Evolutionary conservation across 345 rosid species (phyloP).

Genomic region (Laguncularia racemosa): DNA sequence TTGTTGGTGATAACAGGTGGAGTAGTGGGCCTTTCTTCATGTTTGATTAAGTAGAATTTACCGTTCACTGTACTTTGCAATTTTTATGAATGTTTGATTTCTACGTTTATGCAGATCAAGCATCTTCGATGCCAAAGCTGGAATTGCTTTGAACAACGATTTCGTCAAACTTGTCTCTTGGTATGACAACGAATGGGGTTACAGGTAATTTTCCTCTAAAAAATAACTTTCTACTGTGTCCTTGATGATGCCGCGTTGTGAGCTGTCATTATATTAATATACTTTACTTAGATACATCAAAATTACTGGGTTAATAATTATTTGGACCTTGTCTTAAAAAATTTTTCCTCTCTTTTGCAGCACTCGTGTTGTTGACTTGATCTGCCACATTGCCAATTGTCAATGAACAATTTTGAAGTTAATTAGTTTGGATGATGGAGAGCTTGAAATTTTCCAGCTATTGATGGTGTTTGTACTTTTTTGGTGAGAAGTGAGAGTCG

Average conservation of each 20-base stretch:
- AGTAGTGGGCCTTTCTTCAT: not conserved
- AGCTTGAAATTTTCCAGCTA: too few species aligned
- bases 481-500: not conserved
- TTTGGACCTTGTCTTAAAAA: too few species aligned
- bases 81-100: not conserved
- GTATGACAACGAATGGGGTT: slow-evolving; percentile 57
- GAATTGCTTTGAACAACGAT: slow-evolving; percentile 31
- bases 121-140: slow-evolving; percentile 57
- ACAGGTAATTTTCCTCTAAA: slow-evolving; percentile 23
- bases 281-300: too few species aligned
- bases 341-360: slow-evolving; percentile 15
- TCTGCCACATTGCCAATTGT: slow-evolving; percentile 31
- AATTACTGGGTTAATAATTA: too few species aligned
- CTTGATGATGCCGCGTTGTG: too few species aligned
- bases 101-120: slow-evolving; percentile 30
- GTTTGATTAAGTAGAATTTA: not conserved
- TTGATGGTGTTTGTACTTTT: too few species aligned
- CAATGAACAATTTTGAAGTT: slow-evolving; percentile 5
- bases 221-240: too few species aligned
- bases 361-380: slow-evolving; percentile 48
- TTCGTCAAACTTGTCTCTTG: slow-evolving; percentile 44
- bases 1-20: slow-evolving; percentile 60
- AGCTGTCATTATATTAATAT: too few species aligned
- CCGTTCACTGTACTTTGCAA: not conserved
- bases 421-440: not conserved